These are phyloP conservation scores for Wilcoxina mikolae DNA, from an alignment of 495 filamentous ascomycete genomes.

Conservation along the genomic window DNA sequence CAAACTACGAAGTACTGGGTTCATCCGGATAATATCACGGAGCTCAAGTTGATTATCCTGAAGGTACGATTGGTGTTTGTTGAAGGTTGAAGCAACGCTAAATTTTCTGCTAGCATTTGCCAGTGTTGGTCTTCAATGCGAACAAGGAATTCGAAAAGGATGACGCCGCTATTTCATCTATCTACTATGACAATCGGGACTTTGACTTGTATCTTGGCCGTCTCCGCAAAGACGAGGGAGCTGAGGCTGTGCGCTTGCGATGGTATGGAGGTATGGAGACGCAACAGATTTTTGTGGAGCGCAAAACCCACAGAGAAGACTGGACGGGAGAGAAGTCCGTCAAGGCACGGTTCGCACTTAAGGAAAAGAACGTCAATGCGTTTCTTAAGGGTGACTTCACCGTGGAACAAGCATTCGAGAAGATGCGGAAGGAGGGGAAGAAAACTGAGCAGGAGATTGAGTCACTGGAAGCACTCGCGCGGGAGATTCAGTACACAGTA, in stretches of 20 bases:
- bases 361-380: conserved; percentile 93
- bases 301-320: conserved; percentile 96
- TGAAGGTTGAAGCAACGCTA: not conserved
- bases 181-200: conserved; percentile 91
- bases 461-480: conserved; percentile 74
- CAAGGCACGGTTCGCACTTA: conserved; percentile 84
- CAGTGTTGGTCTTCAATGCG: conserved; percentile 91
- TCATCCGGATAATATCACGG: conserved; percentile 94
- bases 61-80: conserved; percentile 39
- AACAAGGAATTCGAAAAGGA: conserved; percentile 87
- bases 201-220: conserved; percentile 91
- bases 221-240: conserved; percentile 92
- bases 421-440: conserved; percentile 84
- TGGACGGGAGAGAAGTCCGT: conserved; percentile 99
- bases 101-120: conserved; percentile 49
- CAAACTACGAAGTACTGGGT: conserved; percentile 99
- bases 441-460: conserved; percentile 79
- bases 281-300: conserved; percentile 90
- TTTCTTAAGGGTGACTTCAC: conserved; percentile 70
- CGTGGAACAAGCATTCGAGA: conserved; percentile 75
- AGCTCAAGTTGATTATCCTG: conserved; percentile 89
- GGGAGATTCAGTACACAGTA: conserved; percentile 84
- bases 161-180: conserved; percentile 90
- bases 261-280: conserved; percentile 97
- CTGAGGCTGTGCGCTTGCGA: conserved; percentile 85